phyloP scores from a whole-genome alignment of 805 yeast species.

The Suhomyces pyralidae region DNA sequence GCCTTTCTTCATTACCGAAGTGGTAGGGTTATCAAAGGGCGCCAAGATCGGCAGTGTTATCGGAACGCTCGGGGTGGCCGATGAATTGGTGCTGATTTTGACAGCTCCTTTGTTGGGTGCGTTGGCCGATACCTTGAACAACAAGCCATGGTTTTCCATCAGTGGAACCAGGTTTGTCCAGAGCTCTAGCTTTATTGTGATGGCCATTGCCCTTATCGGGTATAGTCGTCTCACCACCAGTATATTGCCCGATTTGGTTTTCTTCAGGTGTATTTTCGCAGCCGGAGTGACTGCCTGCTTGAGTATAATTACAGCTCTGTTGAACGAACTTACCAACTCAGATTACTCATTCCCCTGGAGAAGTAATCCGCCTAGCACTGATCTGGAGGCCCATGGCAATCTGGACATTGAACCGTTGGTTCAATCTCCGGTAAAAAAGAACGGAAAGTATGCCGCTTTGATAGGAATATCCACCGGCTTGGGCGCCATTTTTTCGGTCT shows the following conservation, averaged over 20 bases:
- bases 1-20: slow-evolving; percentile 37
- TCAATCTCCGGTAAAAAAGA: slow-evolving; percentile 7
- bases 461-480: slow-evolving; percentile 62
- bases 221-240: slow-evolving; percentile 39
- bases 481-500: slow-evolving; percentile 65
- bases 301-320: slow-evolving; percentile 59
- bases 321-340: slow-evolving; percentile 52
- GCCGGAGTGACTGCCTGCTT: slow-evolving; percentile 55
- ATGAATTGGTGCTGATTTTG: slow-evolving; percentile 54
- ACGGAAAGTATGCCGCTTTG: slow-evolving; percentile 57
- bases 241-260: slow-evolving; percentile 48
- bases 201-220: slow-evolving; percentile 46
- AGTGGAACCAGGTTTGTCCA: slow-evolving; percentile 56
- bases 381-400: no score
- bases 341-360: slow-evolving; percentile 24
- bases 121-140: slow-evolving; percentile 50
- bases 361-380: no score
- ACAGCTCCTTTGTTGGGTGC: slow-evolving; percentile 64
- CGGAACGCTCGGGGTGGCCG: slow-evolving; percentile 46
- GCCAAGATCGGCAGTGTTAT: slow-evolving; percentile 31
- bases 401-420: no score
- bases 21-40: slow-evolving; percentile 22
- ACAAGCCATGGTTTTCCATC: slow-evolving; percentile 9
- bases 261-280: slow-evolving; percentile 57
- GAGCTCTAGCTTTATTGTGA: slow-evolving; percentile 44